Base-by-base conservation (phyloP, 495 filamentous ascomycete species). In the Rhizodiscina lignyota region DNA sequence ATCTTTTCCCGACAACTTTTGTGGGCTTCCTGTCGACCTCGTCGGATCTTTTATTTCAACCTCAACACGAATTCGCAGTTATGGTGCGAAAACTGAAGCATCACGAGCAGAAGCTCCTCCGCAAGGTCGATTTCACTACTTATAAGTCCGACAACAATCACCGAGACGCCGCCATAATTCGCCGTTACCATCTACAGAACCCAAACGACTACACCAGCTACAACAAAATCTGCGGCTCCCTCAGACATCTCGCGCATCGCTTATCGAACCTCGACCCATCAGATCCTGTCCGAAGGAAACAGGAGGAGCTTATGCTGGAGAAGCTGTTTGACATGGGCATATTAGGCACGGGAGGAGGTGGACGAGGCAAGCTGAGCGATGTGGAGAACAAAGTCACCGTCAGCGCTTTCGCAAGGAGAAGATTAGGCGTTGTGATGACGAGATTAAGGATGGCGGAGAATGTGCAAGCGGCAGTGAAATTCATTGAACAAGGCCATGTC, bases 401-500 rank as follows among this genome's bases (percentile, higher is more conserved):
- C 12, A 74, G 72, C 2, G 78, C 81, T 12, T 75, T 97, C 51
- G 83, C 80, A 39, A 60, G 89, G 30, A 53, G 89, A 34, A 55
- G 89, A 35, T 56, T 97, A 42, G 77, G 74, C 0, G 83, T 96
- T 10, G 68, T 94, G 20, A 92, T 97, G 72, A 84, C 80, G 10
- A 59, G 87, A 40, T 59, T 84, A 46, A 64, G 79, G 30, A 94
- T 96, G 84, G 80, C 82, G 21, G 81, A 91, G 58, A 86, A 70
- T 33, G 76, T 94, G 15, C 75, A 77, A 45, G 75, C 74, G 30
- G 72, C 87, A 5, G 73, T 74, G 4, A 84, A 79, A 46, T 78
- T 93, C 46, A 77, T 97, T 38, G 87, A 96, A 57, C 86, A 94
- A 45, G 89, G 89, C 2, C 91, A 97, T 59, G 83, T 97, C 1